phyloP scores from a whole-genome alignment of 495 filamentous ascomycete genomes.

The Xeromyces bisporus region DNA sequence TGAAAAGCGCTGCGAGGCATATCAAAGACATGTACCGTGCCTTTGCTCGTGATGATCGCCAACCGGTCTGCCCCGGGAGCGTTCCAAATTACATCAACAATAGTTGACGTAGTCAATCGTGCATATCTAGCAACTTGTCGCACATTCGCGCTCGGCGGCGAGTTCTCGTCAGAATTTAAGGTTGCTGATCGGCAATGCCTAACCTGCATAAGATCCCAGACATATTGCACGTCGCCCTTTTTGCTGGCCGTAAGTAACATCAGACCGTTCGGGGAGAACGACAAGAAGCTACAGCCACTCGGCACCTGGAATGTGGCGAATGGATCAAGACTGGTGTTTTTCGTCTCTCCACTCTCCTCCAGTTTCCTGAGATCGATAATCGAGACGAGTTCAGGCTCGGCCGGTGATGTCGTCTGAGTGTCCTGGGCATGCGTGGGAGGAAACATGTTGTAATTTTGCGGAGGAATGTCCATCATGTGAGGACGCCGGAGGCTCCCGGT shows the following conservation, averaged over 20 bases:
- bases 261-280: slow-evolving; percentile 71
- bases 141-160: slow-evolving; percentile 33
- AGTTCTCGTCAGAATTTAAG: slow-evolving; percentile 22
- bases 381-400: slow-evolving; percentile 67
- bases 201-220: slow-evolving; percentile 78
- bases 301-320: slow-evolving; percentile 65
- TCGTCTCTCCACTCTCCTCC: slow-evolving; percentile 27
- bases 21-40: slow-evolving; percentile 86
- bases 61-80: slow-evolving; percentile 61
- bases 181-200: slow-evolving; percentile 25
- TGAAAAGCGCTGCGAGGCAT: slow-evolving; percentile 66
- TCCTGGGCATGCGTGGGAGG: slow-evolving; percentile 59
- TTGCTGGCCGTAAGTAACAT: slow-evolving; percentile 75
- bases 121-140: slow-evolving; percentile 74
- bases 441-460: slow-evolving; percentile 31
- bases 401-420: slow-evolving; percentile 23
- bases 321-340: slow-evolving; percentile 34
- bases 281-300: slow-evolving; percentile 79
- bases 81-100: slow-evolving; percentile 81
- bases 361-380: slow-evolving; percentile 64
- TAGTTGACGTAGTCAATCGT: slow-evolving; percentile 75
- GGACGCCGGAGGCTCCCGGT: slow-evolving; percentile 13
- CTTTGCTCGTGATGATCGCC: slow-evolving; percentile 75
- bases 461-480: slow-evolving; percentile 13
- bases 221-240: slow-evolving; percentile 80